These are phyloP conservation scores for Umbilicaria muhlenbergii DNA, from an alignment of 495 filamentous ascomycete genomes.

Conservation along the genomic window DNA sequence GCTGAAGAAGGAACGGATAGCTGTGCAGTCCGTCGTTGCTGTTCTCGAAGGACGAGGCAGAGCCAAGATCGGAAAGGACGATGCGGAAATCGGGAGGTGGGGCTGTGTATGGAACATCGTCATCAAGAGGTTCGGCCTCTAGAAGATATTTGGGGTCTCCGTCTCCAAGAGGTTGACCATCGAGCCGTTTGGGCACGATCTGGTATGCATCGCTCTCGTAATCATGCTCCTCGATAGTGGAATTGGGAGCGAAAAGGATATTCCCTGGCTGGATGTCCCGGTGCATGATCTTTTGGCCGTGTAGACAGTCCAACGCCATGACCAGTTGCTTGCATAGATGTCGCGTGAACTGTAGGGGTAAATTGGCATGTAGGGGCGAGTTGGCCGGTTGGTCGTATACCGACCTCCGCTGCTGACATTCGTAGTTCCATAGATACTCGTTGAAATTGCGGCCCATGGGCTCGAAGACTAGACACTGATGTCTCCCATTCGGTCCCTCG, in stretches of 20 bases:
- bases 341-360: slow-evolving; percentile 63
- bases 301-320: slow-evolving; percentile 72
- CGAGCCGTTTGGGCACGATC: not conserved
- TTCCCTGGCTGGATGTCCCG: slow-evolving; percentile 19
- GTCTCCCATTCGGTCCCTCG: slow-evolving; percentile 10
- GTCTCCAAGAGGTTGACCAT: not conserved
- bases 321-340: slow-evolving; percentile 75
- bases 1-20: slow-evolving; percentile 24
- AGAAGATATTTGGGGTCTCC: slow-evolving; percentile 13
- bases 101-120: slow-evolving; percentile 5
- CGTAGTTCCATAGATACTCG: not conserved
- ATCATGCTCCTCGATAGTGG: slow-evolving; percentile 11
- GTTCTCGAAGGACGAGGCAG: slow-evolving; percentile 1
- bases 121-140: slow-evolving; percentile 12
- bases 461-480: slow-evolving; percentile 21
- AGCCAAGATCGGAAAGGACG: slow-evolving; percentile 19
- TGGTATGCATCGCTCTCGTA: not conserved
- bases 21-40: slow-evolving; percentile 4
- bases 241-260: slow-evolving; percentile 16
- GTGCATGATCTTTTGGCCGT: slow-evolving; percentile 77
- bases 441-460: slow-evolving; percentile 17
- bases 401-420: not conserved
- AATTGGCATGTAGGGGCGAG: too few relatives aligned
- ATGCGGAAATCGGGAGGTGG: slow-evolving; percentile 10
- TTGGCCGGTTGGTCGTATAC: too few relatives aligned